Percentiles rank a stretch among this genome's conserved stretches.
phyloP scores from a whole-genome alignment of 164 flowering plant species.

The Stephania cephalantha region DNA sequence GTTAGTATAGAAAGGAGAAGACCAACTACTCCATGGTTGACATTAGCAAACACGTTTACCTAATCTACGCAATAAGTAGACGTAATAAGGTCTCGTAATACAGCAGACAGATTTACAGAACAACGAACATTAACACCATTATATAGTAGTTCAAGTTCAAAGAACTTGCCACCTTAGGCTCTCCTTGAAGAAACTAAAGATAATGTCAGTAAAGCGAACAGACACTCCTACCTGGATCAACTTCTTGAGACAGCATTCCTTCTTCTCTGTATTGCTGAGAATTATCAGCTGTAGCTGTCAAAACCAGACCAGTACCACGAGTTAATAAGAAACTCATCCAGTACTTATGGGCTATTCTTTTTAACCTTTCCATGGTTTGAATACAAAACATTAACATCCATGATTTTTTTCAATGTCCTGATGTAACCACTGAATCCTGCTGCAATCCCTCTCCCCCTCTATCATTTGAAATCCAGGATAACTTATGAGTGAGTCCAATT shows the following conservation, averaged over 20 bases:
- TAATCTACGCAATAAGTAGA: neutral
- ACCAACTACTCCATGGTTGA: neutral
- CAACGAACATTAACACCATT: neutral
- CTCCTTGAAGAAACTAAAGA: neutral
- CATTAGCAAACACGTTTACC: neutral
- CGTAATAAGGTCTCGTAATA: neutral
- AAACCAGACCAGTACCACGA: conserved; percentile 9
- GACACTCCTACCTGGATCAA: conserved; percentile 22
- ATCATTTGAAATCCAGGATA: neutral
- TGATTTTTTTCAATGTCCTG: neutral
- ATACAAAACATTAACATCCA: neutral
- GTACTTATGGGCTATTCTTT: neutral
- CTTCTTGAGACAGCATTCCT: conserved; percentile 22
- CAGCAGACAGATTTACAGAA: neutral
- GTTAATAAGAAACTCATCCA: conserved; percentile 2
- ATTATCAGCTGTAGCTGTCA: conserved; percentile 23
- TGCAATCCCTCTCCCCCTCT: conserved; percentile 2
- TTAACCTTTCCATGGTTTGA: neutral
- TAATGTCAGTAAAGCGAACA: neutral
- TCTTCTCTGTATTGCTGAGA: conserved; percentile 28
- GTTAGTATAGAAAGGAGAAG: neutral
- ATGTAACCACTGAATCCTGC: neutral
- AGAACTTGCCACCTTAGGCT: neutral
- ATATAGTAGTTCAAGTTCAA: neutral
- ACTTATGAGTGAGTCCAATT: neutral